These are phyloP conservation scores for Lasiodiplodia theobromae DNA, from an alignment of 2,329 filamentous ascomycete species.

Conservation along the genomic window DNA sequence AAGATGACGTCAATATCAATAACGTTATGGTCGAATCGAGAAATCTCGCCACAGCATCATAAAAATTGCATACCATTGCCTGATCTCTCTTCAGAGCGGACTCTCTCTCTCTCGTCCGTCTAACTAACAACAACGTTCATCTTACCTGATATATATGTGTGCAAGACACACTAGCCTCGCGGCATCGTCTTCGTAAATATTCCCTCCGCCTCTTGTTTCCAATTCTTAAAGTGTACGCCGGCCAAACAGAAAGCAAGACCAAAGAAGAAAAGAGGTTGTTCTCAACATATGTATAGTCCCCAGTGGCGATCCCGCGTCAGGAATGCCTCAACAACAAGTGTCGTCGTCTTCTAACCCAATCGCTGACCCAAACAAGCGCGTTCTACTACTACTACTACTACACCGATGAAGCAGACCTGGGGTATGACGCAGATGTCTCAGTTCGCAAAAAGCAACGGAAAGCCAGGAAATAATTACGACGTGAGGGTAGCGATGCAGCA, in stretches of 20 bases:
- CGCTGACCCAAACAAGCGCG: constrained; percentile 12
- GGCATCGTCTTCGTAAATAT: neutral
- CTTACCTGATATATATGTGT: neutral
- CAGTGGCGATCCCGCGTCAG: neutral
- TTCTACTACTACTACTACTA: neutral
- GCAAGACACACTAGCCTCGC: neutral
- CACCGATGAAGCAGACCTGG: constrained; percentile 19
- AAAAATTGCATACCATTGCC: no score
- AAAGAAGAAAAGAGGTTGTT: neutral
- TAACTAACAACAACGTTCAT: neutral
- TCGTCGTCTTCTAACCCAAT: constrained; percentile 5
- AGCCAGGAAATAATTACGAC: neutral
- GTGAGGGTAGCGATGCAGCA: neutral
- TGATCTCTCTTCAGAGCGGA: neutral
- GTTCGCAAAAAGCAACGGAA: constrained; percentile 11
- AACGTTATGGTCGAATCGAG: no score
- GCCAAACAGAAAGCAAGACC: neutral
- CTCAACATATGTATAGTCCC: neutral
- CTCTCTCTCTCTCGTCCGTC: neutral
- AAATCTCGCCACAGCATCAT: no score
- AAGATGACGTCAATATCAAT: no score
- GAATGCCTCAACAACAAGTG: neutral
- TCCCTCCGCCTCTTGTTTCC: neutral
- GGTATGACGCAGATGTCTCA: constrained; percentile 18
- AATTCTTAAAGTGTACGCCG: neutral